These are phyloP conservation scores for Myxozyma udenii DNA, from an alignment of 805 yeast species.

Conservation along the genomic window DNA sequence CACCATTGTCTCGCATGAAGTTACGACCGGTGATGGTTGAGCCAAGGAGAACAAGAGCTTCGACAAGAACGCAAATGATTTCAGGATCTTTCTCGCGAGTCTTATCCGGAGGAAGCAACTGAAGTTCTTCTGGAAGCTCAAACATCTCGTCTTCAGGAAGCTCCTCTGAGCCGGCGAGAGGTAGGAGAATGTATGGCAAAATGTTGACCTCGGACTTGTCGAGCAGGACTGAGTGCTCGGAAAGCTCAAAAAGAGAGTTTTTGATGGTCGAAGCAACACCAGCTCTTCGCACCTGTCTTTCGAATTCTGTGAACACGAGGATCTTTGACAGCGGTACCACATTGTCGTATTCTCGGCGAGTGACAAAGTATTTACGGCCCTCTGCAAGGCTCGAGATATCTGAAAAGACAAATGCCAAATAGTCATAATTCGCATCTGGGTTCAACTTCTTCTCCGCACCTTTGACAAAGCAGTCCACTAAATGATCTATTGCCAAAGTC, in stretches of 20 bases:
- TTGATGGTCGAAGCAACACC: constrained; percentile 93
- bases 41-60: constrained; percentile 73
- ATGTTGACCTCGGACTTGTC: constrained; percentile 64
- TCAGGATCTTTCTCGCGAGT: constrained; percentile 67
- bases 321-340: constrained; percentile 80
- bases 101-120: constrained; percentile 71
- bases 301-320: constrained; percentile 76
- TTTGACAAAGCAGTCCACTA: constrained; percentile 85
- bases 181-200: constrained; percentile 76
- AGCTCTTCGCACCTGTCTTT: constrained; percentile 74
- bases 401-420: constrained; percentile 82
- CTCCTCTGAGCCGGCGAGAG: constrained; percentile 74
- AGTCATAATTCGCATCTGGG: constrained; percentile 72
- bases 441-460: constrained; percentile 73
- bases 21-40: constrained; percentile 74
- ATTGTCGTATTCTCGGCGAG: constrained; percentile 66
- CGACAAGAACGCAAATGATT: constrained; percentile 67
- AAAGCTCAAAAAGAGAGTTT: constrained; percentile 78
- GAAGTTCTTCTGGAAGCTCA: constrained; percentile 84
- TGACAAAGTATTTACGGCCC: constrained; percentile 67
- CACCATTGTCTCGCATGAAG: constrained; percentile 71
- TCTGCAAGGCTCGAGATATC: constrained; percentile 63
- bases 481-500: constrained; percentile 58
- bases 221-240: constrained; percentile 59
- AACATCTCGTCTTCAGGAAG: constrained; percentile 81